phyloP scores from a whole-genome alignment of 2,329 filamentous ascomycete genomes.

The Elsinoe ampelina region DNA sequence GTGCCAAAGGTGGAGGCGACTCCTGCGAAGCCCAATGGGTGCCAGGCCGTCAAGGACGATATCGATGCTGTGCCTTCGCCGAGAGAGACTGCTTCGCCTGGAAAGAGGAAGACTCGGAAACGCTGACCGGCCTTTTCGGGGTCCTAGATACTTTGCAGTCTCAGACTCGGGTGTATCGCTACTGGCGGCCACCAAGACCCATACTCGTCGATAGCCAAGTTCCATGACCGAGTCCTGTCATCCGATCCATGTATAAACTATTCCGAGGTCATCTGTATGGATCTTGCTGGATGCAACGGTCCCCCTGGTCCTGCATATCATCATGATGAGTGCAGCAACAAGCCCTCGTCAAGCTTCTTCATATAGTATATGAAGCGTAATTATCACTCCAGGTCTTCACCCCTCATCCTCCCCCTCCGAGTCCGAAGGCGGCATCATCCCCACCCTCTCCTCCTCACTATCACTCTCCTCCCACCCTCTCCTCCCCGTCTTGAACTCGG shows the following conservation, averaged over 20 bases:
- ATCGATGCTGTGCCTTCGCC: neutral
- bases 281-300: no score
- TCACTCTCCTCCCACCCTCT: conserved; percentile 53
- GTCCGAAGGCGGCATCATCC: conserved; percentile 75
- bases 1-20: neutral
- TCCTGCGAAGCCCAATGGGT: neutral
- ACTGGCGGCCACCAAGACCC: no score
- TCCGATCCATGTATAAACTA: no score
- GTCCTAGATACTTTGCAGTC: no score
- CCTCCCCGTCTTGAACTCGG: conserved; percentile 34
- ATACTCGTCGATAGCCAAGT: no score
- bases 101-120: neutral
- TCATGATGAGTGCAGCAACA: neutral
- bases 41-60: neutral
- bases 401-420: conserved; percentile 61
- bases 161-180: no score
- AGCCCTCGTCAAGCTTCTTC: neutral
- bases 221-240: no score
- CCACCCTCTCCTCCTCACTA: conserved; percentile 67
- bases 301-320: no score
- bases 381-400: neutral
- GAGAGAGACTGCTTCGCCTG: neutral
- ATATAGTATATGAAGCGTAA: no score
- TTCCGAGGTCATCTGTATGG: no score
- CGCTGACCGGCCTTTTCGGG: neutral